phyloP scores from a whole-genome alignment of 306 rosid species.

The Cucurbita argyrosperma region DNA sequence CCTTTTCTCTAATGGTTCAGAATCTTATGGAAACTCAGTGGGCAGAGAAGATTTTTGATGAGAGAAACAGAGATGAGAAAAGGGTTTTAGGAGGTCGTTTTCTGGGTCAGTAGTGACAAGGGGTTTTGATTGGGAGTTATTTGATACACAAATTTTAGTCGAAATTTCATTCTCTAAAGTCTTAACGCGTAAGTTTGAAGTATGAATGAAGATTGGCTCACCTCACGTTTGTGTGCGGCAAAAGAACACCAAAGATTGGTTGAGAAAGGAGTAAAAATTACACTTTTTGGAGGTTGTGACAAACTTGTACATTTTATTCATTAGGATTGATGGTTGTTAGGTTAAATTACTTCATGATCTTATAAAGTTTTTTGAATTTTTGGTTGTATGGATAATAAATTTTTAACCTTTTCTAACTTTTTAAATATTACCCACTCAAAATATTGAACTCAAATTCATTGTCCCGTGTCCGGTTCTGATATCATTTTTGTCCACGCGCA shows the following conservation, averaged over 20 bases:
- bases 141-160: neutral
- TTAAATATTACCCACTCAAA: too few species aligned
- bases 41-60: neutral
- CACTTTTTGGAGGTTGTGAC: neutral
- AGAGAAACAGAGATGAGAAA: neutral
- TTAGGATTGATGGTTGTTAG: too few species aligned
- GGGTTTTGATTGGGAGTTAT: neutral
- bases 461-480: too few species aligned
- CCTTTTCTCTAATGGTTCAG: neutral
- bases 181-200: conserved; percentile 10
- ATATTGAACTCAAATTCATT: too few species aligned
- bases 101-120: neutral
- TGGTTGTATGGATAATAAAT: too few species aligned
- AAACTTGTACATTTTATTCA: neutral
- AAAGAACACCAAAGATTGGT: neutral
- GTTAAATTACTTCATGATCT: too few species aligned
- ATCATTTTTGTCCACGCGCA: too few species aligned
- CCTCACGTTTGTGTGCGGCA: neutral
- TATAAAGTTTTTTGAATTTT: too few species aligned
- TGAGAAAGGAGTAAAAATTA: neutral
- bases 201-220: neutral
- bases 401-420: too few species aligned
- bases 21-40: neutral
- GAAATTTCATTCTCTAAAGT: neutral
- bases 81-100: conserved; percentile 6